Conservation (phyloP, 2,329 filamentous ascomycete genomes). For the Monilinia polystroma region DNA sequence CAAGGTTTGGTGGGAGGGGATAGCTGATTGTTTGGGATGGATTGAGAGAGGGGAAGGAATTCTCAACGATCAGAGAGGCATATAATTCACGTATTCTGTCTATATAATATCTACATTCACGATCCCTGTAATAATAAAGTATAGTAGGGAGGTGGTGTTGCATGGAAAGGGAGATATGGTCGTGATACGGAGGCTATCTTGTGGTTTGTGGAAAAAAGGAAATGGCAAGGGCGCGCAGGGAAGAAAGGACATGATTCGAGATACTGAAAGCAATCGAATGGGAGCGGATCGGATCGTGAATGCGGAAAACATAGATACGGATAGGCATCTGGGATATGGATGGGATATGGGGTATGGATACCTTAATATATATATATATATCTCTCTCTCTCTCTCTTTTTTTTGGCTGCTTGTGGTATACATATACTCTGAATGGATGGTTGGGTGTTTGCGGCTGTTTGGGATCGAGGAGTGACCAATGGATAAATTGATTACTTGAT, state of each 20-base stretch:
- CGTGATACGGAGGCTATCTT: neutral
- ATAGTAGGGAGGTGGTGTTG: neutral
- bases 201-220: neutral
- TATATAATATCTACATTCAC: slow-evolving; percentile 21
- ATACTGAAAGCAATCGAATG: neutral
- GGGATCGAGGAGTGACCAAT: neutral
- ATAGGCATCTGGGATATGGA: slow-evolving; percentile 5
- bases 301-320: neutral
- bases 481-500: neutral
- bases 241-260: neutral
- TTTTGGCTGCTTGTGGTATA: neutral
- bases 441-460: neutral
- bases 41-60: neutral
- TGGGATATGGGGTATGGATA: neutral
- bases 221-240: neutral
- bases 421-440: neutral
- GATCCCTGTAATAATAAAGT: slow-evolving; percentile 15
- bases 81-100: slow-evolving; percentile 20
- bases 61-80: slow-evolving; percentile 4
- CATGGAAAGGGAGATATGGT: neutral
- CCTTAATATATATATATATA: slow-evolving; percentile 8
- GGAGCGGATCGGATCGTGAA: neutral
- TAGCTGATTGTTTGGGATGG: neutral
- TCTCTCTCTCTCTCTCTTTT: too few species aligned
- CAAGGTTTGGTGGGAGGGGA: neutral